These are phyloP conservation scores for Cryomyces minteri DNA, from an alignment of 495 filamentous ascomycete species.

Conservation along the genomic window DNA sequence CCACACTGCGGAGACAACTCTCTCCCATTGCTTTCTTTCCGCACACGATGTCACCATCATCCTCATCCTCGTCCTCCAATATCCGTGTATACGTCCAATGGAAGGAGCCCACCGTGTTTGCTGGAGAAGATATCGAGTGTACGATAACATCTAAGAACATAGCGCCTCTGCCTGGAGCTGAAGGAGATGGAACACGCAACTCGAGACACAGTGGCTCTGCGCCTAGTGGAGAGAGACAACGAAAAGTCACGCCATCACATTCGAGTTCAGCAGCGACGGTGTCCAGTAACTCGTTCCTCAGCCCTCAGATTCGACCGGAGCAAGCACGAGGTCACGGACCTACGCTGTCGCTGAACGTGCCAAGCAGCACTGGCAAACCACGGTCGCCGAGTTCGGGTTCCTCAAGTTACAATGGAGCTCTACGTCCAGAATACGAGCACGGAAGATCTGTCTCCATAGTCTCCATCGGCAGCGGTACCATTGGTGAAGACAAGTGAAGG, in stretches of 20 bases:
- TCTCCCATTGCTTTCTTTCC: not conserved
- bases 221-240: constrained; percentile 21
- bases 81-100: constrained; percentile 90
- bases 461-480: constrained; percentile 58
- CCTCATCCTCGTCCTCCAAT: constrained; percentile 25
- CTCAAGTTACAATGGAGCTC: not conserved
- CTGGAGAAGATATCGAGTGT: constrained; percentile 86
- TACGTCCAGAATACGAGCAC: constrained; percentile 29
- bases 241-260: constrained; percentile 23
- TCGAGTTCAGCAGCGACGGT: constrained; percentile 8
- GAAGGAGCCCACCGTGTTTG: constrained; percentile 81
- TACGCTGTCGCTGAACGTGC: constrained; percentile 37
- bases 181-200: constrained; percentile 19
- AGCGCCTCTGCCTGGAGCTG: constrained; percentile 25
- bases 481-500: constrained; percentile 21
- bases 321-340: constrained; percentile 33
- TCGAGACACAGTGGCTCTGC: constrained; percentile 20
- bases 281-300: constrained; percentile 11
- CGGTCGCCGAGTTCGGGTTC: not conserved
- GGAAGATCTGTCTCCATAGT: constrained; percentile 86
- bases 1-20: not conserved
- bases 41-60: not conserved
- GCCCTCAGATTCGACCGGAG: constrained; percentile 11
- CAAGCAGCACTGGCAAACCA: constrained; percentile 12
- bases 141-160: constrained; percentile 93